Conservation (phyloP, 2,329 filamentous ascomycete genomes). For the Aureobasidium sp. region DNA sequence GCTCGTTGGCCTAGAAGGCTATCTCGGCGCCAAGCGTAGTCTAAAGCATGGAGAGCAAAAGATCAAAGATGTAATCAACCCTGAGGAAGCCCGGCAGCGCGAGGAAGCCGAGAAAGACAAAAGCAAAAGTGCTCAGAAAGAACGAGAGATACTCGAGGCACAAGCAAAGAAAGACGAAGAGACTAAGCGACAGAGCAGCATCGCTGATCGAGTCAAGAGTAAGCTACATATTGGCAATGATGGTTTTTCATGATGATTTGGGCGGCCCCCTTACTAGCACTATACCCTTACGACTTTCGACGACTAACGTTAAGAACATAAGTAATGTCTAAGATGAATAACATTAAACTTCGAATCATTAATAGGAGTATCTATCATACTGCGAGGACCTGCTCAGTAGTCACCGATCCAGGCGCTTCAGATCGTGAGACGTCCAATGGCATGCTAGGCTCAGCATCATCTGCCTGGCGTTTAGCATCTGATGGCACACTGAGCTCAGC, state of each 20-base stretch:
- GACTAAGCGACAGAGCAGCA: constrained; percentile 29
- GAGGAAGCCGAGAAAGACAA: constrained; percentile 49
- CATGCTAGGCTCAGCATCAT: constrained; percentile 24
- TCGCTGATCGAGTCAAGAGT: neutral
- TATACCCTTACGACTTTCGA: neutral
- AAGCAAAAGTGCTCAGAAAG: constrained; percentile 52
- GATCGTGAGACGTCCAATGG: constrained; percentile 22
- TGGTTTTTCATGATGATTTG: neutral
- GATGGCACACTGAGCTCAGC: neutral
- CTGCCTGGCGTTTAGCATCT: constrained; percentile 23
- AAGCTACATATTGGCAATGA: constrained; percentile 8
- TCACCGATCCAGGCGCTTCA: constrained; percentile 22
- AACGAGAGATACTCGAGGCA: constrained; percentile 46
- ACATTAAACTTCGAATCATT: neutral
- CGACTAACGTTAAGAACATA: neutral
- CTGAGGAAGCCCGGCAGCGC: constrained; percentile 47
- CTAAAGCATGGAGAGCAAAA: constrained; percentile 50
- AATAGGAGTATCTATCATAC: constrained; percentile 15
- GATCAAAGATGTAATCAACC: constrained; percentile 54
- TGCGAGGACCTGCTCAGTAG: constrained; percentile 22
- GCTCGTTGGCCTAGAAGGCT: constrained; percentile 74
- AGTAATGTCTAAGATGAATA: neutral
- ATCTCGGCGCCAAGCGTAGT: constrained; percentile 60
- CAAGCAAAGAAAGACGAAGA: constrained; percentile 38
- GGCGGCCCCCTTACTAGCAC: neutral